A percentile compares a stretch with the other conserved stretches of the same genome.
These are phyloP conservation scores for Coelastrella sp. DNA, from an alignment of 139 green algal species.

Conservation along the genomic window DNA sequence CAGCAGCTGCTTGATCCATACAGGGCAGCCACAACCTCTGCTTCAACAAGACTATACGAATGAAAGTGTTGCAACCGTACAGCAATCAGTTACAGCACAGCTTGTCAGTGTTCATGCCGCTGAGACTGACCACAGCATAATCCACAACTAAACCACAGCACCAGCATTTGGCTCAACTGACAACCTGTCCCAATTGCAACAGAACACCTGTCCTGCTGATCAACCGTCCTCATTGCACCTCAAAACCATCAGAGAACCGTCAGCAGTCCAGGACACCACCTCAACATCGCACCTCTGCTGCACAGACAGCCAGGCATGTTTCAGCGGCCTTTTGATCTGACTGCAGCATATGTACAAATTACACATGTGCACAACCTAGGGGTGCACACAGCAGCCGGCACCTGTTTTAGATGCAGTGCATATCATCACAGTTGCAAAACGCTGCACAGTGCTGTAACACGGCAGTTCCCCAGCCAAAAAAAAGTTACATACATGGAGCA, in stretches of 20 bases:
- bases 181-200: too few relatives aligned
- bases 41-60: too few relatives aligned
- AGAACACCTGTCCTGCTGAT: neutral
- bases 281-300: neutral
- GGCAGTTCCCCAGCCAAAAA: neutral
- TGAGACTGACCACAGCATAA: too few relatives aligned
- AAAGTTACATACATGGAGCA: neutral
- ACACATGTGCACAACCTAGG: neutral
- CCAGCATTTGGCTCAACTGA: too few relatives aligned
- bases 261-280: neutral
- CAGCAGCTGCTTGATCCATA: too few relatives aligned
- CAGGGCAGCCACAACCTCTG: too few relatives aligned
- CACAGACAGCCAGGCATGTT: conserved; percentile 6
- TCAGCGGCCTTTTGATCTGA: neutral
- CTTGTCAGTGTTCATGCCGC: too few relatives aligned
- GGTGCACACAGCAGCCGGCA: neutral
- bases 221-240: neutral
- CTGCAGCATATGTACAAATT: neutral
- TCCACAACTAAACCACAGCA: too few relatives aligned
- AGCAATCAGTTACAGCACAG: too few relatives aligned
- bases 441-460: neutral
- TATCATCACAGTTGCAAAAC: neutral
- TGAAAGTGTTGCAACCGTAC: too few relatives aligned
- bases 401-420: too few relatives aligned
- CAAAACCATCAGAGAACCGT: neutral